Conservation (phyloP, 768 basidiomycete genomes). For the Polyporus arcularius region DNA sequence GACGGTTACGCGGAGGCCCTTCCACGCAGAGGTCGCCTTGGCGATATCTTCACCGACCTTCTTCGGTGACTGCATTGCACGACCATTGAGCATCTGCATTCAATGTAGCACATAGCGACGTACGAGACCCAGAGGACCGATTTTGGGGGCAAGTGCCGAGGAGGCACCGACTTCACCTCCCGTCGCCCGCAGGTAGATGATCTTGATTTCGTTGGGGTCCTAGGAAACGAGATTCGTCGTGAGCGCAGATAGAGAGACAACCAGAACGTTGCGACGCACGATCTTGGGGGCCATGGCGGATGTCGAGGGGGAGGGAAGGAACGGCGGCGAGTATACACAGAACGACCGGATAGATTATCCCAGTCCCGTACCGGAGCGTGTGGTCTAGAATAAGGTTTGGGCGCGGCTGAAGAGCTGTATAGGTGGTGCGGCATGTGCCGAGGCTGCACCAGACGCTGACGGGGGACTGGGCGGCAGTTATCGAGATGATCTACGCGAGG, state of each 20-base stretch:
- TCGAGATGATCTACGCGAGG: slow-evolving; percentile 5
- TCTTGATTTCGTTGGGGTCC: slow-evolving; percentile 98
- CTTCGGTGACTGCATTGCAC: slow-evolving; percentile 84
- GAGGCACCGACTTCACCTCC: slow-evolving; percentile 99
- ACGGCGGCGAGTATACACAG: slow-evolving; percentile 28
- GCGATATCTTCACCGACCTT: slow-evolving; percentile 99
- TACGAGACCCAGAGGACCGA: slow-evolving; percentile 99
- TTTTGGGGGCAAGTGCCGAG: slow-evolving; percentile 98
- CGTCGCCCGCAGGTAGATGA: slow-evolving; percentile 97
- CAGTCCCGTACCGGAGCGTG: slow-evolving; percentile 21
- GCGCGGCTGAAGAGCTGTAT: slow-evolving; percentile 57
- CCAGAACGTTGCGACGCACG: slow-evolving; percentile 42
- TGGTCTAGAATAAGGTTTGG: slow-evolving; percentile 51
- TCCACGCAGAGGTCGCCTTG: slow-evolving; percentile 97
- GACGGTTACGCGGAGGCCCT: slow-evolving; percentile 98
- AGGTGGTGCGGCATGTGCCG: slow-evolving; percentile 35
- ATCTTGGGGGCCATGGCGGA: slow-evolving; percentile 76
- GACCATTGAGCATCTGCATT: slow-evolving; percentile 15
- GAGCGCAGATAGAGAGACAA: background rate
- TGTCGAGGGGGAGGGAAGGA: slow-evolving; percentile 32
- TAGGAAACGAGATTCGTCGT: slow-evolving; percentile 30
- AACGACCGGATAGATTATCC: slow-evolving; percentile 19
- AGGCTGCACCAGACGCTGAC: slow-evolving; percentile 14
- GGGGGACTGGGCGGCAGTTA: slow-evolving; percentile 7
- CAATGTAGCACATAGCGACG: slow-evolving; percentile 31